Percentiles rank a stretch among this genome's conserved stretches.
Conservation (phyloP, 768 basidiomycete species). For the Gymnopilus dilepis region DNA sequence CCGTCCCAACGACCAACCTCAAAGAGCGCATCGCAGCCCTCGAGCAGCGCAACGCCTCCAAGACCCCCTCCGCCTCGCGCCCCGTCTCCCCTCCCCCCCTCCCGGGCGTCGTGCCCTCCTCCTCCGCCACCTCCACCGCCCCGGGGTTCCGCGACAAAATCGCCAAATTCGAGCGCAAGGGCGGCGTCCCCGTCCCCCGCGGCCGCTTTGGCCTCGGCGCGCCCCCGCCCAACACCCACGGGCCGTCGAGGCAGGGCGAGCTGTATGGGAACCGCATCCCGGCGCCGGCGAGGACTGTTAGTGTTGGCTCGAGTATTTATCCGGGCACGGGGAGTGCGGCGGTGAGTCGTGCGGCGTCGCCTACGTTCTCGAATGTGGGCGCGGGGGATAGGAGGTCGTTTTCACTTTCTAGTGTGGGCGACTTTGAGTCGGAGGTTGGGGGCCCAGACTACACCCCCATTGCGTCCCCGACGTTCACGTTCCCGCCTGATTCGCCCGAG, state of each 20-base stretch:
- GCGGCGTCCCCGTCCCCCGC: slow-evolving; percentile 75
- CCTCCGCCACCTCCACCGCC: slow-evolving; percentile 27
- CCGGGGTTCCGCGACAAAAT: slow-evolving; percentile 65
- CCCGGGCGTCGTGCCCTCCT: slow-evolving; percentile 18
- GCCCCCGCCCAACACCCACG: slow-evolving; percentile 60
- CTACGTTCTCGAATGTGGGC: slow-evolving; percentile 20
- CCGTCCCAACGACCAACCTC: slow-evolving; percentile 55
- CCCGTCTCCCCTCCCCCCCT: neutral
- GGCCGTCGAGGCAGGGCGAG: slow-evolving; percentile 61
- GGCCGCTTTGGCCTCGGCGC: slow-evolving; percentile 75
- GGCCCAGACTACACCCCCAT: slow-evolving; percentile 33
- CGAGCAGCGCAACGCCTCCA: slow-evolving; percentile 23
- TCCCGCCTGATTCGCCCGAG: slow-evolving; percentile 34
- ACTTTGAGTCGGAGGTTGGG: slow-evolving; percentile 28
- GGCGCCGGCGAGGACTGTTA: slow-evolving; percentile 39
- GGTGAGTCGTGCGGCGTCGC: slow-evolving; percentile 32
- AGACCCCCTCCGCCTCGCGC: neutral
- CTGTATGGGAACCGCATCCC: slow-evolving; percentile 78
- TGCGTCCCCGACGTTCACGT: slow-evolving; percentile 35
- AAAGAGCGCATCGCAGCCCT: slow-evolving; percentile 86
- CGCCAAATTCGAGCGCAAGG: slow-evolving; percentile 80
- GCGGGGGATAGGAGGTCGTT: slow-evolving; percentile 34
- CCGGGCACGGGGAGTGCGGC: neutral
- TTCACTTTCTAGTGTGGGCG: slow-evolving; percentile 35
- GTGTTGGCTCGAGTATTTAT: slow-evolving; percentile 34